Conservation (phyloP, 2,329 filamentous ascomycete genomes). For the Laburnicola sp. region DNA sequence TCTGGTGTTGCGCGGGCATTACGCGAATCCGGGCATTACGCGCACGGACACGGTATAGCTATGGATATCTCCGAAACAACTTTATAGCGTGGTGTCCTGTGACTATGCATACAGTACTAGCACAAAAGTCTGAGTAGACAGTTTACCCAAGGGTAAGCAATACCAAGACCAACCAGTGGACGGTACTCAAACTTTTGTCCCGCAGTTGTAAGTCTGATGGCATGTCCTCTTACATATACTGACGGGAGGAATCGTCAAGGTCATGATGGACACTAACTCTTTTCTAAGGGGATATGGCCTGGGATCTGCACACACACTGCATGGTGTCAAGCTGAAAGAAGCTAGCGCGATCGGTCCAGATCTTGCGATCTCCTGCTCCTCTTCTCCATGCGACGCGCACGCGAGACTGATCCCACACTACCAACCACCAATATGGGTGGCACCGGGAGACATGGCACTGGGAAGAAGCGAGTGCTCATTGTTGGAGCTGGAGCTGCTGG, state of each 20-base stretch:
- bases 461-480: conserved; percentile 44
- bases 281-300: not conserved
- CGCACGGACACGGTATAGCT: too few relatives aligned
- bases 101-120: too few relatives aligned
- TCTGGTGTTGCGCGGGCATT: too few relatives aligned
- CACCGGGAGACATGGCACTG: conserved; percentile 25
- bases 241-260: not conserved
- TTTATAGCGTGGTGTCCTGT: too few relatives aligned
- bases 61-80: too few relatives aligned
- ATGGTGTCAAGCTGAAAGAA: not conserved
- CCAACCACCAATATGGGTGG: conserved; percentile 39
- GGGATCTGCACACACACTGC: not conserved
- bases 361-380: not conserved
- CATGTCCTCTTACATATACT: too few relatives aligned
- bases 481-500: conserved; percentile 48
- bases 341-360: not conserved
- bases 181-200: too few relatives aligned
- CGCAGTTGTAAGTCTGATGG: too few relatives aligned
- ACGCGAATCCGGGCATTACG: too few relatives aligned
- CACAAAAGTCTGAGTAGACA: too few relatives aligned
- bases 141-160: too few relatives aligned
- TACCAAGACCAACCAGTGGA: too few relatives aligned
- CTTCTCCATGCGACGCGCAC: conserved; percentile 16
- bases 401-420: conserved; percentile 35
- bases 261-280: not conserved